phyloP scores from a whole-genome alignment of 805 yeast genomes.

The Yarrowia sp. region DNA sequence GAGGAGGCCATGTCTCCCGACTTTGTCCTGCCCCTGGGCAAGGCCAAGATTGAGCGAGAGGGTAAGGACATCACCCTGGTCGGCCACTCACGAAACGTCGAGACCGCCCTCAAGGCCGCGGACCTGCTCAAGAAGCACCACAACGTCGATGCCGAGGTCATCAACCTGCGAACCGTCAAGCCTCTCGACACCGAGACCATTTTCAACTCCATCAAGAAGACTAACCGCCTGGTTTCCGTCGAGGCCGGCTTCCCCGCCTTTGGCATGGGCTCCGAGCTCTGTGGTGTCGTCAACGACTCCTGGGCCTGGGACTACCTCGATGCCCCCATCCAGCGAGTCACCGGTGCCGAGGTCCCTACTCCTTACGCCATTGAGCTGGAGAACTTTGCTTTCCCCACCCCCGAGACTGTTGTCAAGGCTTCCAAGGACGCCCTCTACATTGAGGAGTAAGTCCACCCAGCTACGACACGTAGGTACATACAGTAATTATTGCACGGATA shows the following conservation, averaged over 20 bases:
- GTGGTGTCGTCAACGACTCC: conserved; percentile 97
- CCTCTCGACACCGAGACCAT: conserved; percentile 91
- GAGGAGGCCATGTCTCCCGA: conserved; percentile 89
- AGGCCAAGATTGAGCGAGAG: conserved; percentile 91
- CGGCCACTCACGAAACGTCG: conserved; percentile 89
- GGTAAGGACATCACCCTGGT: conserved; percentile 90
- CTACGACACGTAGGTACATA: conserved; percentile 3
- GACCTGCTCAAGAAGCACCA: conserved; percentile 76
- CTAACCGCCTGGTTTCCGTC: conserved; percentile 92
- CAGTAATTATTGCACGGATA: conserved; percentile 18
- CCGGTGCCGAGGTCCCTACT: conserved; percentile 99
- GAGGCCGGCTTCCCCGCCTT: conserved; percentile 98
- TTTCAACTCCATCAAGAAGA: conserved; percentile 86
- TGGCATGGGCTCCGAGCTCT: conserved; percentile 97
- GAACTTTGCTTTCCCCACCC: conserved; percentile 98
- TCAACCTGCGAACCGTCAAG: conserved; percentile 94
- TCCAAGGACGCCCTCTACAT: conserved; percentile 44
- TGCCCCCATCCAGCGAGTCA: conserved; percentile 97
- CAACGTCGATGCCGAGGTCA: conserved; percentile 87
- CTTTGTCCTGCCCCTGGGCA: conserved; percentile 87
- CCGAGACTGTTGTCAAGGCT: conserved; percentile 81
- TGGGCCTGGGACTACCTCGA: conserved; percentile 98
- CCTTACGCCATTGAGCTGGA: conserved; percentile 96
- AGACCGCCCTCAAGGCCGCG: conserved; percentile 86
- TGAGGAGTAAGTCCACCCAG: conserved; percentile 33